Evolutionary conservation across 2,329 filamentous ascomycete species (phyloP).

Genomic region (Diaporthe batatas): DNA sequence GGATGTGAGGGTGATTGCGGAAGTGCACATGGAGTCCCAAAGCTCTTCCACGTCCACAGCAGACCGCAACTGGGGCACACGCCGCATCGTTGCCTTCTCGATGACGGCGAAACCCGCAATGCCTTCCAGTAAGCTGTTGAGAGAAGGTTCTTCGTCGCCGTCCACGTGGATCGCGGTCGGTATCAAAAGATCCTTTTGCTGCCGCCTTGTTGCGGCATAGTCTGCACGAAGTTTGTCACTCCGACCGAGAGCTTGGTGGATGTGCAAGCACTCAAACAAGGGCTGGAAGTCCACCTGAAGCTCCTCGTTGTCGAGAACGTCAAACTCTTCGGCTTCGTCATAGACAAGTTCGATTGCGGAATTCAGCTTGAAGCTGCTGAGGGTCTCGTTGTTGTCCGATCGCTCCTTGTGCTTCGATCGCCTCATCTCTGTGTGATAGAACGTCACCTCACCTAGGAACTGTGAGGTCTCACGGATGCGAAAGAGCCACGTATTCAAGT

Average conservation of each 20-base stretch:
- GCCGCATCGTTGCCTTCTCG: conserved; percentile 92
- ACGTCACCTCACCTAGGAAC: conserved; percentile 94
- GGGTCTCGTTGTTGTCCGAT: conserved; percentile 79
- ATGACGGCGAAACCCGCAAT: conserved; percentile 98
- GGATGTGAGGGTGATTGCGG: conserved; percentile 84
- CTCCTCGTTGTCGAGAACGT: conserved; percentile 95
- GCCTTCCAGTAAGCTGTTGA: conserved; percentile 93
- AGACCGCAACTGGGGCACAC: conserved; percentile 85
- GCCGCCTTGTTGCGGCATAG: conserved; percentile 90
- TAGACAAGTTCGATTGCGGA: conserved; percentile 96
- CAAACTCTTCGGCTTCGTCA: conserved; percentile 95
- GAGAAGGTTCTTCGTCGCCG: conserved; percentile 84
- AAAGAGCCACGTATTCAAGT: conserved; percentile 96
- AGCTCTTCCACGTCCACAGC: conserved; percentile 94
- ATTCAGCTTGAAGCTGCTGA: conserved; percentile 90
- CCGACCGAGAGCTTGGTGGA: conserved; percentile 93
- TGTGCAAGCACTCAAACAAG: conserved; percentile 94
- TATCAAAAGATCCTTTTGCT: conserved; percentile 91
- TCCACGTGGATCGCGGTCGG: conserved; percentile 81
- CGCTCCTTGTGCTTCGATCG: conserved; percentile 86
- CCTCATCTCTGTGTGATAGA: conserved; percentile 94
- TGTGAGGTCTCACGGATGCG: conserved; percentile 96
- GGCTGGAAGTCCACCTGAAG: conserved; percentile 95
- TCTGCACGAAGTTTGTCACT: conserved; percentile 91
- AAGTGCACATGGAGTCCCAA: conserved; percentile 98